Evolutionary conservation across 1,139 yeast species (phyloP), one percentile per base, ranked within the genome.

Genomic region (Scheffersomyces segobiensis): DNA sequence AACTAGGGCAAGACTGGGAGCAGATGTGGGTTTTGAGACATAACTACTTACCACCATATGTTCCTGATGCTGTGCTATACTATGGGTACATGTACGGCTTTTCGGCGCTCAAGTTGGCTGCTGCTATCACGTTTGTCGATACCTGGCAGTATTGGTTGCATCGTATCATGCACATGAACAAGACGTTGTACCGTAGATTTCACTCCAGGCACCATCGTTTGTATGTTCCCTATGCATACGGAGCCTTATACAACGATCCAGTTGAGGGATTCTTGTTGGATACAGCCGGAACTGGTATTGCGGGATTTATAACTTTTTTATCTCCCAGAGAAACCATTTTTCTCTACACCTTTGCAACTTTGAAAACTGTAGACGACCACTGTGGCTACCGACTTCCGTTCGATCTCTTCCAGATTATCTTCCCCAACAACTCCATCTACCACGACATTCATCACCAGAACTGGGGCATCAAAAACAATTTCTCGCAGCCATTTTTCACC

Each of bases 401-500:
- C 72, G 99, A 95, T 72, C 87, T 93, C 46, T 90, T 95, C 80
- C 99, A 95, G 77, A 71, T 86, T 51, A 59, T 93, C 18, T 95
- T 95, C 82, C 98, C 98, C 61, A 95, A 95, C 77, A 93, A 95
- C 69, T 91, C 98, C 14, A 89, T 93, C 49, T 95, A 93, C 73
- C 99, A 95, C 71, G 99, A 95, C 75, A 93, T 95, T 65, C 99
- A 95, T 72, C 99, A 95, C 76, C 99, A 95, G 78, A 86, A 86
- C 66, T 95, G 96, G 84, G 99, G 99, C 46, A 88, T 95, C 75
- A 93, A 92, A 78, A 88, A 88, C 62, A 95, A 95, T 77, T 95
- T 88, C 69, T 88, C 96, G n/a, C 99, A 95, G 78, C 99, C 99
- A 7, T 95, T 93, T 77, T 95, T 95, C 76, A 89, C 93, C 3